Conservation (phyloP, 768 basidiomycete species). For the Naematelia encephala region DNA sequence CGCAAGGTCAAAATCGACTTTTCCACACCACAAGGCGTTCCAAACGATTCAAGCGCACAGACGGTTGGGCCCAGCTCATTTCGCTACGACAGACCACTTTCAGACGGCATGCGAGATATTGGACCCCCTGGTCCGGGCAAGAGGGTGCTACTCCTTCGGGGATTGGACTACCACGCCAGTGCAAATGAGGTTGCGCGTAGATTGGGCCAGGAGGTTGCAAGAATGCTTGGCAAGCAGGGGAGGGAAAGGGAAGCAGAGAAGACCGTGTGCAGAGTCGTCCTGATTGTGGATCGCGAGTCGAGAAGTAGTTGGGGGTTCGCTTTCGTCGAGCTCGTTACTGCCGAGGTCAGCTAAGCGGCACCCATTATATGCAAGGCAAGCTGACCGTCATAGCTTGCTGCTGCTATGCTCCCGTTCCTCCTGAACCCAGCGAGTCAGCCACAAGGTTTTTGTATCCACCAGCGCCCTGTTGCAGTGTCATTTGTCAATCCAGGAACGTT, state of each 20-base stretch:
- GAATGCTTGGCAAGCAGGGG: conserved; percentile 26
- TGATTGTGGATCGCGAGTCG: conserved; percentile 79
- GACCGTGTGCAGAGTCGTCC: conserved; percentile 80
- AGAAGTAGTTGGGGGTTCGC: conserved; percentile 88
- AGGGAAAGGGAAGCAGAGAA: conserved; percentile 66
- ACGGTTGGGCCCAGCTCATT: conserved; percentile 57
- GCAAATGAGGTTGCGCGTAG: conserved; percentile 83
- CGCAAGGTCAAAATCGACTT: conserved; percentile 94
- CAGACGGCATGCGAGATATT: conserved; percentile 91
- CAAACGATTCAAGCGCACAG: conserved; percentile 48
- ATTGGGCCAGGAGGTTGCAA: conserved; percentile 74
- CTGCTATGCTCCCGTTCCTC: conserved; percentile 73
- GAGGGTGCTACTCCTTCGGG: conserved; percentile 81
- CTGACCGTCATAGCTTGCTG: conserved; percentile 63
- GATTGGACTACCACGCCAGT: conserved; percentile 80
- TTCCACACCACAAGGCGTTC: conserved; percentile 57
- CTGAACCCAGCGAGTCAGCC: conserved; percentile 86
- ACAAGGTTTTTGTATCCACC: conserved; percentile 87
- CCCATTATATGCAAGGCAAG: conserved; percentile 2
- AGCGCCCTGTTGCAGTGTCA: conserved; percentile 81
- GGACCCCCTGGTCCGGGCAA: conserved; percentile 59
- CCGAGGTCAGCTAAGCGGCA: conserved; percentile 61
- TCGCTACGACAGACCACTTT: conserved; percentile 51
- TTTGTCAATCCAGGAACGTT: conserved; percentile 91
- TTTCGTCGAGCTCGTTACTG: conserved; percentile 86